Base-by-base conservation (phyloP, 2,329 filamentous ascomycete species). In the Colletotrichum abscissum region DNA sequence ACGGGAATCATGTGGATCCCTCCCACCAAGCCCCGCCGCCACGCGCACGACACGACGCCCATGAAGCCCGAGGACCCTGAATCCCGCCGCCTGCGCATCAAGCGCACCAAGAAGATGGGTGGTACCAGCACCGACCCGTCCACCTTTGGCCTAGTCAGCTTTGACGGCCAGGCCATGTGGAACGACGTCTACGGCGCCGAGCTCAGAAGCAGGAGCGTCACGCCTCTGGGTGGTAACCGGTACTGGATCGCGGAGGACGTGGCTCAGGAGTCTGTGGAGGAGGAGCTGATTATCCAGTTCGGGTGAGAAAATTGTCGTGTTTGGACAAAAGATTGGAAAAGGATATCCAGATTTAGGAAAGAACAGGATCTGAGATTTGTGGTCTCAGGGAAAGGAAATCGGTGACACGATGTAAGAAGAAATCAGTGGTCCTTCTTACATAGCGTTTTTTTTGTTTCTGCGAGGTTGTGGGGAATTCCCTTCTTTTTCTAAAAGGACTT, bases 91-190 rank as follows among this genome's bases (percentile, higher is more conserved):
- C 46, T 74, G 59, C 72, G 63, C 26, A 22, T 49, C 33, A 67
- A 57, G 46, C 68, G 68, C 26, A 26, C 63, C 30, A 57, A 69
- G 56, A 14, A 55, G 33, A 35, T 3, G 33, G 33, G 33, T 1
- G 52, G 56, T 4, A 22, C 30, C 4, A 49, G 42, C 19, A 5
- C 71, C 35, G 73, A 75, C 46, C 74, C 73, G 7, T 69, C 77
- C 26, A 52, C 55, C 22, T 30, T 67, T n/a, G 68, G 42, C n/a
- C 63, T 63, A 5, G 74, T 68, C 19, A 68, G 35, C 52, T 75
- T 75, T 19, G 54, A 28, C 3, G 63, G 63, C 26, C 63, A 74
- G 7, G 14, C 4, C 35, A 73, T 75, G 56, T 75, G 74, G 74
- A 54, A 67, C 14, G 55, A 33, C 38, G 28, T 69, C 22, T 65